Base-by-base conservation (phyloP, 129 eudicot genomes). In the Deinandra increscens region DNA sequence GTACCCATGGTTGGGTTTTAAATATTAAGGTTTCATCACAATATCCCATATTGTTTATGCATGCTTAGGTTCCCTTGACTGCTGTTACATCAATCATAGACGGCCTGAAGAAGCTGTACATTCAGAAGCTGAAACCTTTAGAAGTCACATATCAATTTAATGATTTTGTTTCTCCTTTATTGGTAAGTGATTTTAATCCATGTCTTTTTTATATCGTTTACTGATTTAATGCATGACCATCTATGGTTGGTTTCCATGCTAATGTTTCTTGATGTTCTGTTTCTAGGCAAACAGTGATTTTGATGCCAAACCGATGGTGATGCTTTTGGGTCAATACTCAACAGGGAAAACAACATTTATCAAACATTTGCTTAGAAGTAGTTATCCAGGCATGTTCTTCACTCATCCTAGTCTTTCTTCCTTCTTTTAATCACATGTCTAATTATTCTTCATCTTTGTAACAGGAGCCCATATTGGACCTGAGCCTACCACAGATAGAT, bases 381-480 rank as follows among this genome's bases (percentile, higher is more conserved):
- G 89, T 69, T 93, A 93, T 80, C 99, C 99, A 73, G 98, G 98
- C 78, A 70, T 56, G 84, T 55, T 43, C 3, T 18, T 7, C 55
- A 19, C 46, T 43, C 45, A 26, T 44, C 62, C 23, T 68, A 4
- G 31, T n/a, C 4, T 72, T 26, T 55, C 23, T 63, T 1, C 53
- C 9, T 73, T 12, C 5, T 17, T 34, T 7, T 66, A 29, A 36
- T 50, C 2, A 45, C 6, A 22, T 19, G 18, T 23, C 68, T 71
- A 43, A 31, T 43, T 63, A 18, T 29, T 6, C 13, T 44, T 15
- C 26, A 19, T 66, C 26, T 13, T 68, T 23, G 9, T 45, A 54
- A 64, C 85, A 93, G 99, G 99, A 49, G 99, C 97, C 78, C 99
- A 94, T 66, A 94, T 94, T 60, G 99, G 99, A 65, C 97, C 99